Base-by-base conservation (phyloP, 352 stramenopile species). In the Saprolegnia diclina region DNA sequence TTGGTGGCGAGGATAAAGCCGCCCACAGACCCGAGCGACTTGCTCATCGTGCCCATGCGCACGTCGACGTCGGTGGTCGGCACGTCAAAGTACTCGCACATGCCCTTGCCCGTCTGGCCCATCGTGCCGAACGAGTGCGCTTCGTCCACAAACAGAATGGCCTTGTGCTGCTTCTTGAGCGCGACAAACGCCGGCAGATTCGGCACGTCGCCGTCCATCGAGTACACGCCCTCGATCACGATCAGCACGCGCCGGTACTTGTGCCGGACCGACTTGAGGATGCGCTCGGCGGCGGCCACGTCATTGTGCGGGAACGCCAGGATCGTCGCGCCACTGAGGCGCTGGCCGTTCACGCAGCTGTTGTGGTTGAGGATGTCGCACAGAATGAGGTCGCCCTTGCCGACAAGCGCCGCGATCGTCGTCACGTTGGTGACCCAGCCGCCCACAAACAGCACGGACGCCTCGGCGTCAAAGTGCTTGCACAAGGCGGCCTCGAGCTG, bases 281-380 rank as follows among this genome's bases (percentile, higher is more conserved):
- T 90, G 26, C 81, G 80, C n/a, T 91, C 85, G 4, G 90, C 76
- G 18, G 82, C 79, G 52, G 81, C 73, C 11, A 76, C 84, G 73
- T 92, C 80, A 56, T 92, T 92, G 72, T 92, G 85, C 2, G 82
- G 85, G 74, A 90, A 92, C 22, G 82, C 80, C n/a, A n/a, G 65
- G 29, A 92, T 87, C 7, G 85, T 88, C n/a, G 85, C 85, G 45
- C 85, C 85, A 69, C 81, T 90, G 29, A 91, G 74, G 11, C 82
- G 80, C 68, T 90, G 80, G 21, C 85, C 85, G 26, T 74, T 90
- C 18, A 92, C 85, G 67, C 82, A 91, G 56, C 82, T 91, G 74
- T 91, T 79, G 71, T 92, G 85, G 66, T 92, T 92, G 19, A 92
- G 72, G 13, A 82, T 81, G 59, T 92, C 85, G 57, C 83, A 90